These are phyloP conservation scores for Tetrapisispora phaffii DNA, from an alignment of 805 yeast species.

Conservation along the genomic window DNA sequence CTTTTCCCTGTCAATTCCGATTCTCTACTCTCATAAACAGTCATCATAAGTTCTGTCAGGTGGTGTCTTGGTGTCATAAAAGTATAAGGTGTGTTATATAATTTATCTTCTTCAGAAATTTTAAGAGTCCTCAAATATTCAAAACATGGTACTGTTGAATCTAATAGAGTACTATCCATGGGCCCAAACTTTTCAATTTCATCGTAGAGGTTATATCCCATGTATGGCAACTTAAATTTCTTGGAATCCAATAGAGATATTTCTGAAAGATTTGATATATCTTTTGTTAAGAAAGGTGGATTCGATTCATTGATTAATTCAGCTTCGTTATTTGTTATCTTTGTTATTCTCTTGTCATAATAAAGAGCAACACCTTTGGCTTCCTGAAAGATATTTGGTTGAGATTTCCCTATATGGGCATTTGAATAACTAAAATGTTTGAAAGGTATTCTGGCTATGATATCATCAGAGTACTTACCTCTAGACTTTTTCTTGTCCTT, in stretches of 20 bases:
- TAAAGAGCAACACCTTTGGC: constrained; percentile 15
- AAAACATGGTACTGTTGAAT: constrained; percentile 16
- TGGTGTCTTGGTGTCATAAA: constrained; percentile 26
- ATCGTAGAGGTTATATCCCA: constrained; percentile 19
- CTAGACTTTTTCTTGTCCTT: neutral
- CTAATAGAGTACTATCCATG: constrained; percentile 14
- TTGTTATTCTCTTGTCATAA: constrained; percentile 4
- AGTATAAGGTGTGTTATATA: constrained; percentile 5
- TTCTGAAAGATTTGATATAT: constrained; percentile 6
- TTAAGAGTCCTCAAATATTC: constrained; percentile 12
- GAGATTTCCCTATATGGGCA: too few relatives aligned
- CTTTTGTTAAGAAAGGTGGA: constrained; percentile 8
- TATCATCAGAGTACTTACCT: constrained; percentile 10
- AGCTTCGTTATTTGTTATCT: neutral
- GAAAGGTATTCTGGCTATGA: constrained; percentile 3
- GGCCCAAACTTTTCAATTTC: constrained; percentile 15
- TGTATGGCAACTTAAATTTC: constrained; percentile 8
- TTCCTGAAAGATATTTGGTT: constrained; percentile 1
- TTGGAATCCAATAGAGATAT: constrained; percentile 4
- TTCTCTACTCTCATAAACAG: constrained; percentile 10
- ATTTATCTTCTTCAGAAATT: neutral
- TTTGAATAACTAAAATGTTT: neutral
- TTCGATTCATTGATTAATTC: neutral
- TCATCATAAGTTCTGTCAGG: constrained; percentile 21
- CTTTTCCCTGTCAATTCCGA: neutral